Base-by-base conservation (phyloP, 1,139 yeast species). In the Candida sanyaensis region DNA sequence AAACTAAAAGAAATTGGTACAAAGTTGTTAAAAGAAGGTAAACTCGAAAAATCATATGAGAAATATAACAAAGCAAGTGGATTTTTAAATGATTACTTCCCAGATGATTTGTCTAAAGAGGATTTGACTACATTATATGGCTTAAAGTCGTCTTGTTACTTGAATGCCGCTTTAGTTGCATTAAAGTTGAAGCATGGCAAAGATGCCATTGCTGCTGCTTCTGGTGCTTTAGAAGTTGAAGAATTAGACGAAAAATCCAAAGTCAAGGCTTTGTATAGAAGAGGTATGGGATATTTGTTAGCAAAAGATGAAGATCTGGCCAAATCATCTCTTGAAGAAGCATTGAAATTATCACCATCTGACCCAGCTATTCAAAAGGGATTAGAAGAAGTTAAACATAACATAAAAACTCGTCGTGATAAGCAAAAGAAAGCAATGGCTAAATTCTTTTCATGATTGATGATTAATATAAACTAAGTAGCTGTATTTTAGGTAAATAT, bases 261-360 rank as follows among this genome's bases (percentile, higher is more conserved):
- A 63, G 90, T 96, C 7, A 92, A 92, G 73, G 97, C 97, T 0
- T 73, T 80, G 45, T 92, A 87, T 72, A 83, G 97, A 63, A 84
- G 90, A 67, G 97, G 96, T 33, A 73, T 81, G 61, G 97, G 96
- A 1, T 76, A 83, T 57, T 68, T 81, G 48, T 69, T 80, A 24
- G 69, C 75, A 28, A 86, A 86, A 61, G 84, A 88, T 62, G 88
- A 86, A 51, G 92, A 84, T 33, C 78, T 74, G 44, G 96, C 97
- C 0, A 71, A 86, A 46, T 66, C 65, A 31, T 86, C 84, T 53
- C 79, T 92, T 50, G 81, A 83, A 53, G 75, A 77, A 49, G 97
- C 98, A 0, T 69, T 83, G 40, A 68, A 73, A 52, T 65, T 80
- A 43, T 81, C 86, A 46, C 96, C 96, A 30, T 72, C 73, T 34